Evolutionary conservation across 257 asterid species (phyloP).

Genomic region (Solanum appendiculatum): DNA sequence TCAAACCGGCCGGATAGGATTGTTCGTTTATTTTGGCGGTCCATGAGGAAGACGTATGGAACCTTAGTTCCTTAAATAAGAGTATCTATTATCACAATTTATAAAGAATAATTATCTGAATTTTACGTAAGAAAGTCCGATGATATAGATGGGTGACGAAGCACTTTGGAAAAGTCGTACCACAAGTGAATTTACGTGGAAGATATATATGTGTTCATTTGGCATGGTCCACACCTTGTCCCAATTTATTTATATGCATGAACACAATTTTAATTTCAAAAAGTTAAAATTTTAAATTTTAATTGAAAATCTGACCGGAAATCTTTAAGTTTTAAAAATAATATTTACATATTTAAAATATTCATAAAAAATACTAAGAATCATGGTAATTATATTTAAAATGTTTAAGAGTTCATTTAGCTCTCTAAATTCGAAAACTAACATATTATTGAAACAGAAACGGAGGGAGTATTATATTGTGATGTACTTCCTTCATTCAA

Average conservation of each 20-base stretch:
- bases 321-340: background rate
- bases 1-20: background rate
- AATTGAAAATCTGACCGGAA: background rate
- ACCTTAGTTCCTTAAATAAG: background rate
- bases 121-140: background rate
- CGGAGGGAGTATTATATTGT: too few species aligned
- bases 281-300: background rate
- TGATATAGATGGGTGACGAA: background rate
- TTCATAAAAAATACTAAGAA: background rate
- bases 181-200: background rate
- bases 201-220: background rate
- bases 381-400: background rate
- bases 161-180: background rate
- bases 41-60: background rate
- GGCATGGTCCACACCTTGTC: background rate
- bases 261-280: background rate
- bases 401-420: background rate
- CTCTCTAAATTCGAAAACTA: background rate
- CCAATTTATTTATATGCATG: background rate
- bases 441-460: too few species aligned
- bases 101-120: background rate
- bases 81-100: background rate
- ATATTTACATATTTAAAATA: too few species aligned
- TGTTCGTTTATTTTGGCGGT: background rate
- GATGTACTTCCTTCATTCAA: too few species aligned